Evolutionary conservation across 257 asterid genomes (phyloP), one percentile per base, ranked within the genome.

Genomic region (Solanum sparsipilum): DNA sequence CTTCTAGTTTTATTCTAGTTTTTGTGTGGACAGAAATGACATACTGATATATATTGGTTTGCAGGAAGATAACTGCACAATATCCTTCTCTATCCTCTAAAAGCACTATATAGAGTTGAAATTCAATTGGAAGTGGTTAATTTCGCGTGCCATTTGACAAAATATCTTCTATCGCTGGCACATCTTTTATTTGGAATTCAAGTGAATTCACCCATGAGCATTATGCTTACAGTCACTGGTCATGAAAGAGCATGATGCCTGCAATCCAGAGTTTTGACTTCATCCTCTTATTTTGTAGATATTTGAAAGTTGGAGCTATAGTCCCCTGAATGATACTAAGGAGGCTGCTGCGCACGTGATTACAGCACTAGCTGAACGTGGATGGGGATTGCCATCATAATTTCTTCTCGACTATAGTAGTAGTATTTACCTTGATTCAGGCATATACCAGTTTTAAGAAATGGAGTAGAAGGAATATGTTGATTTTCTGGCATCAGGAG

Each of bases 271-370:
- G 41, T 48, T 84, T 34, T 88, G 32, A 82, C 41, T 25, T 52
- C 79, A 15, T 82, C 32, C 32, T 67, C 78, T 88, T 73, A 46
- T 76, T 90, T 83, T 89, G 76, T 93, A 96, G 98, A 91, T 95
- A 58, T 87, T 91, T 46, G 96, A 93, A 60, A 90, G 88, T 34
- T 96, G 99, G 99, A 87, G 85, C 75, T 96, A 95, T 86, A 44
- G 91, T 88, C 98, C 98, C 74, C 94, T 95, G 56, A 86, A 92
- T 84, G 99, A 95, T 89, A 91, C 92, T n/a, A 86, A 91, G 89
- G 94, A 88, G 84, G 98, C 97, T 65, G 98, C 98, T 23, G 92
- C 67, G 72, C 95, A 90, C 85, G 95, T 96, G 88, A 91, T 89
- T 16, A 88, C 90, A 73, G 95, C 95, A 84, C 92, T 93, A 35